Evolutionary conservation across 768 basidiomycete species (phyloP), one percentile per base, ranked within the genome.

Genomic region (Mycena latifolia): DNA sequence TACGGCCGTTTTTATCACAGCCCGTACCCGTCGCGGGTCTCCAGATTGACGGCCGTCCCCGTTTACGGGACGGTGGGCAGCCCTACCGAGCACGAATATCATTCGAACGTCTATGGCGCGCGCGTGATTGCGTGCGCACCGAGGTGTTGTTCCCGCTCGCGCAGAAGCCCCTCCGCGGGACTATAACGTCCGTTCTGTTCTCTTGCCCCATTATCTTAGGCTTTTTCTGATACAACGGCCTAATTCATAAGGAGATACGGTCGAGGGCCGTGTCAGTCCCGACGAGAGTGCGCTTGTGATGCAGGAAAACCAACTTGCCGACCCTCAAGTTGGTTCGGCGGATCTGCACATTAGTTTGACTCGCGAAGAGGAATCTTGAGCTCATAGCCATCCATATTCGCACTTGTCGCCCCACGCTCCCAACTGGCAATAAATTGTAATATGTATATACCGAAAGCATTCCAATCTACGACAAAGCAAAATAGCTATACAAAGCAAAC

Each of bases 61-160:
- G n/a, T n/a, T n/a, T n/a, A n/a, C n/a, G n/a, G n/a, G n/a, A n/a
- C n/a, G n/a, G n/a, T n/a, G n/a, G n/a, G n/a, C n/a, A n/a, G n/a
- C n/a, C n/a, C n/a, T n/a, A n/a, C n/a, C n/a, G n/a, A n/a, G n/a
- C n/a, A n/a, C n/a, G n/a, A n/a, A n/a, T n/a, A n/a, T n/a, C n/a
- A n/a, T 75, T 95, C 93, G 5, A 88, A 93, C 50, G 77, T 90
- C 27, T 96, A 96, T 75, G 95, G 95, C 25, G 95, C 95, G 0
- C 84, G 95, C 33, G 92, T 93, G 8, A 93, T 97, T 60, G 93
- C 93, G 92, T 97, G 5, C 82, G 93, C 55, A 90, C 90, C 55
- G 88, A 92, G 70, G 91, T 98, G 12, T 77, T 95, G 47, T 93
- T 93, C 81, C 92, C 91, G 25, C 80, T 97, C 22, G 95, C 95